These are phyloP conservation scores for Mucor velutinosus DNA, from an alignment of 371 early-diverging fungal species.

Conservation along the genomic window DNA sequence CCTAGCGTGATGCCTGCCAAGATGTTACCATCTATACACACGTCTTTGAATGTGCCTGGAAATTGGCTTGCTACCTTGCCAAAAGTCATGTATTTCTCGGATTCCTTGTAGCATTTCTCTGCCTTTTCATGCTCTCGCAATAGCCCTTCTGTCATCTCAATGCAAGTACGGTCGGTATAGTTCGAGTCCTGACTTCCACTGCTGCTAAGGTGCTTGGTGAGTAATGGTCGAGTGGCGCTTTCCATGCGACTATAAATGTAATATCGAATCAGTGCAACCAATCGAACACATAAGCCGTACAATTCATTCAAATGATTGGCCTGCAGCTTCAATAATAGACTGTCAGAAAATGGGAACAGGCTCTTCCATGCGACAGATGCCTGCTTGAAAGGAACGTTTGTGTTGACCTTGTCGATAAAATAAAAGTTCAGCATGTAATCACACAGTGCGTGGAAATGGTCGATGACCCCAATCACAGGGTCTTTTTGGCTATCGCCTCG, in stretches of 20 bases:
- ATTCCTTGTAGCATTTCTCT: conserved; percentile 21
- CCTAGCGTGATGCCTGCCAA: conserved; percentile 37
- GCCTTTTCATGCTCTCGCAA: conserved; percentile 31
- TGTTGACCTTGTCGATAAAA: conserved; percentile 23
- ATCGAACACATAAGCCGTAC: conserved; percentile 26
- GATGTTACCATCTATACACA: conserved; percentile 32
- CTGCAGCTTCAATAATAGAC: conserved; percentile 21
- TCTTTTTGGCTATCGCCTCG: conserved; percentile 31
- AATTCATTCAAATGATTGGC: conserved; percentile 11
- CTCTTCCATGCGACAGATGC: conserved; percentile 29
- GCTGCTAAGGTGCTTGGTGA: background rate
- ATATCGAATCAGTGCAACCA: conserved; percentile 32
- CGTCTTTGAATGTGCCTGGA: conserved; percentile 31
- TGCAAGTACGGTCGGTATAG: background rate
- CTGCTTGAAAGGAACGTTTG: conserved; percentile 4
- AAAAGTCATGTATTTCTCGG: conserved; percentile 28
- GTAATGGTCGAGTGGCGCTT: background rate
- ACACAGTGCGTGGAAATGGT: conserved; percentile 39
- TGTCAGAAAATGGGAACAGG: conserved; percentile 32
- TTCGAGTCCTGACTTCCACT: background rate
- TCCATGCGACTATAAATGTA: conserved; percentile 28
- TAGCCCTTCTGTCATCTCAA: conserved; percentile 19
- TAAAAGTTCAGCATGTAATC: conserved; percentile 42
- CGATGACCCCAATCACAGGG: conserved; percentile 27
- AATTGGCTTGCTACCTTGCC: conserved; percentile 20